Evolutionary conservation across 2,329 filamentous ascomycete species (phyloP).

Genomic region (Fusarium bactridioides): DNA sequence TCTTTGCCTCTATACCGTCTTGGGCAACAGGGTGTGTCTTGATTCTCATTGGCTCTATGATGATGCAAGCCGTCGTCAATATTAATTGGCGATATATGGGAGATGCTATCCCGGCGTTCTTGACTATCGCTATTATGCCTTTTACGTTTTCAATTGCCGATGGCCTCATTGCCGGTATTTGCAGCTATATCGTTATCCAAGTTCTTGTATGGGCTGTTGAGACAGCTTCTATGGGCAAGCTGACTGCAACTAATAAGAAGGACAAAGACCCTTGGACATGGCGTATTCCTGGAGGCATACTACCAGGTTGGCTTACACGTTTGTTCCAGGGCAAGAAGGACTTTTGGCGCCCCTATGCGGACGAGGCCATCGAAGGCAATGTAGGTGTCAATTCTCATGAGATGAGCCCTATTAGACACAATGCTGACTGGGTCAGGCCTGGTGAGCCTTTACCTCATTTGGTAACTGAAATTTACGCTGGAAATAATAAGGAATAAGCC

Average conservation of each 20-base stretch:
- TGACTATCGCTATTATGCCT: neutral
- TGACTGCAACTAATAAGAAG: neutral
- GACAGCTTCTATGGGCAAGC: neutral
- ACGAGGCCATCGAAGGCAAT: neutral
- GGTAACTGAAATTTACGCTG: neutral
- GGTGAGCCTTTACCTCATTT: neutral
- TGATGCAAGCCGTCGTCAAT: neutral
- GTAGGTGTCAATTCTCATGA: neutral
- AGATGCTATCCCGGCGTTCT: neutral
- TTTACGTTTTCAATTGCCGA: neutral
- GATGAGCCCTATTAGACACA: neutral
- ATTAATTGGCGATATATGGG: neutral
- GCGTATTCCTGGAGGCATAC: neutral
- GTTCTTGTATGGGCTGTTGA: neutral
- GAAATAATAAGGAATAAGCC: neutral
- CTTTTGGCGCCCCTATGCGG: neutral
- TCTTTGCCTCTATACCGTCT: neutral
- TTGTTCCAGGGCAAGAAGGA: neutral
- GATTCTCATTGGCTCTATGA: neutral
- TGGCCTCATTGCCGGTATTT: neutral
- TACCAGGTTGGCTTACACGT: neutral
- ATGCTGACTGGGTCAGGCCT: neutral
- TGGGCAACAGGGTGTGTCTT: neutral
- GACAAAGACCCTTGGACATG: neutral
- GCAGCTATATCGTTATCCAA: neutral